Evolutionary conservation across 2,329 filamentous ascomycete genomes (phyloP), one percentile per base, ranked within the genome.

Genomic region (Pseudocercospora cruenta): DNA sequence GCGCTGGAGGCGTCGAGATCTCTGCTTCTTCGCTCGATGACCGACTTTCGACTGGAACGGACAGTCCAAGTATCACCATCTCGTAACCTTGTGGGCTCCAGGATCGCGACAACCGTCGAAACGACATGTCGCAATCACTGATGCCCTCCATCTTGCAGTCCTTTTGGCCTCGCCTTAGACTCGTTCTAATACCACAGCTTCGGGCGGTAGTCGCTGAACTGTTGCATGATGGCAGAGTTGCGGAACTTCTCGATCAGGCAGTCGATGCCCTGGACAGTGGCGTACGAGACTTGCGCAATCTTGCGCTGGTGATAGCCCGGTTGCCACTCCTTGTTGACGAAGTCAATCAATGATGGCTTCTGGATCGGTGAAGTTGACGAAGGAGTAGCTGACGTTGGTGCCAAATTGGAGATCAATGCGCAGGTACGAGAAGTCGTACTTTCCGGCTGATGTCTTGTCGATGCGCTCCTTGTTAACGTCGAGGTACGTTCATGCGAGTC

Each of bases 141-240:
- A 51, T 51, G 47, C 47, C 47, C 47, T 5, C 19, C 47, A 51
- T 51, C 47, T 51, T 51, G 47, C 47, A 51, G 47, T 51, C 47
- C 47, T 51, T 51, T 51, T 24, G 47, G 47, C 47, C 47, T 51
- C 47, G 47, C 47, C 47, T 51, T 21, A 24, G 47, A 51, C 47
- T 51, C 47, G 47, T 51, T 51, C 47, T 4, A 19, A 67, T 83
- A 81, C 78, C 86, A 90, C 78, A 93, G 91, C 84, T 96, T 96
- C 0, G 95, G 95, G 0, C 93, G 89, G 74, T 93, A 96, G 60
- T 90, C 88, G 0, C 88, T 84, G 10, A 89, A 87, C 79, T 98
- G 93, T 0, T 94, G 84, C 93, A 98, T 97, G 31, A 99, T 93
- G 0, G 93, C 94, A 45, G 93, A 97, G 81, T 99, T 99, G 39